Percentiles rank a stretch among this genome's conserved stretches.
Conservation (phyloP, 345 rosid genomes). For the Citrus inodora region DNA sequence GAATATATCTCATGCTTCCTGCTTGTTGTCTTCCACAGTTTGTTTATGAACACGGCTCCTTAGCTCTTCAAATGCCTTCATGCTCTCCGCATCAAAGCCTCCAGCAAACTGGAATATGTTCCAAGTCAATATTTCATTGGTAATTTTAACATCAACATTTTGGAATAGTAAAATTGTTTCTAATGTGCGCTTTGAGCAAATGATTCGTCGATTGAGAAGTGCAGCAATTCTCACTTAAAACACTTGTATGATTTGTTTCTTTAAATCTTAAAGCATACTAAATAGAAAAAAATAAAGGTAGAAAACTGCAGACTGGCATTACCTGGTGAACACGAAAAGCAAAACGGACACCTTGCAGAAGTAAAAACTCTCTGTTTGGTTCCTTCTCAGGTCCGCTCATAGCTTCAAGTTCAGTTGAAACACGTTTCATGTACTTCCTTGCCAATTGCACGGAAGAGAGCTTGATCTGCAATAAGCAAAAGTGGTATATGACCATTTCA, state of each 20-base stretch:
- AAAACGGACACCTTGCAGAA: conserved; percentile 91
- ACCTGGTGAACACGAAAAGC: conserved; percentile 99
- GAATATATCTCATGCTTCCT: conserved; percentile 27
- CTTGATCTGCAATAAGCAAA: conserved; percentile 63
- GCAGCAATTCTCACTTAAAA: not conserved
- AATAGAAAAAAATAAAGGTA: not conserved
- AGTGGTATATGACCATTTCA: not conserved
- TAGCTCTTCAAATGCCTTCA: conserved; percentile 96
- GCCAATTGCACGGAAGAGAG: conserved; percentile 94
- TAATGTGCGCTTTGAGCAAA: not conserved
- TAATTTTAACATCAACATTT: not conserved
- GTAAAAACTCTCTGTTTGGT: conserved; percentile 88
- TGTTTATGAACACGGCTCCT: conserved; percentile 65
- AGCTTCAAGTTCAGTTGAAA: conserved; percentile 78
- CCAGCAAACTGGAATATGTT: conserved; percentile 76
- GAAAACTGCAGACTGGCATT: not conserved
- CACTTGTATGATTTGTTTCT: not conserved
- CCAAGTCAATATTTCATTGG: not conserved
- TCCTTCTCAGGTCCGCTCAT: conserved; percentile 77
- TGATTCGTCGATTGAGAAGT: not conserved
- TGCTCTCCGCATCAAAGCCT: conserved; percentile 97
- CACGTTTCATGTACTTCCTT: conserved; percentile 94
- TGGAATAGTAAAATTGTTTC: not conserved
- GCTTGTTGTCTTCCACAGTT: conserved; percentile 40
- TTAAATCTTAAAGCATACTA: not conserved